Evolutionary conservation across 768 basidiomycete genomes (phyloP).

Genomic region (Cystofilobasidium macerans): DNA sequence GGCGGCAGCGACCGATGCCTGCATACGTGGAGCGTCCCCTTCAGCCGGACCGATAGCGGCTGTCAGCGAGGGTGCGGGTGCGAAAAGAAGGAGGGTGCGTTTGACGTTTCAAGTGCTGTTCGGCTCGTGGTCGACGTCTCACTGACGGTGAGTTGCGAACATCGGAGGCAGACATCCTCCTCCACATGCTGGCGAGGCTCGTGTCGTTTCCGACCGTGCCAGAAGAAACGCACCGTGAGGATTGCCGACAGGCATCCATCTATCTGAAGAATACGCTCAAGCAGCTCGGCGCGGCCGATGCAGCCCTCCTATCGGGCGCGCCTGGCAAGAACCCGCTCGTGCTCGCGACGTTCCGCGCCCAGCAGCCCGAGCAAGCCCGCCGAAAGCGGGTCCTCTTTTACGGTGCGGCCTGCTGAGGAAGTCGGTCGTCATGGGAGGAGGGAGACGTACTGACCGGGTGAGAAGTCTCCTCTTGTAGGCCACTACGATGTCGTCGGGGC

Average conservation of each 20-base stretch:
- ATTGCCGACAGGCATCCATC: slow-evolving; percentile 86
- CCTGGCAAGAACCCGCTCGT: slow-evolving; percentile 70
- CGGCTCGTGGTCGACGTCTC: no score
- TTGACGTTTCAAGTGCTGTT: no score
- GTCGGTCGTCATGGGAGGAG: no score
- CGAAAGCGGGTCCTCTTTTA: slow-evolving; percentile 80
- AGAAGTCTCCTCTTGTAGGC: slow-evolving; percentile 38
- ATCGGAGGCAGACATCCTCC: slow-evolving; percentile 18
- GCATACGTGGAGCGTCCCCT: slow-evolving; percentile 1
- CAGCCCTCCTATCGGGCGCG: slow-evolving; percentile 48
- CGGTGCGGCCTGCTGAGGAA: slow-evolving; percentile 48
- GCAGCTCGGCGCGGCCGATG: slow-evolving; percentile 68
- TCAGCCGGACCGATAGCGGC: not conserved
- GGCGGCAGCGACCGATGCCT: slow-evolving; percentile 78
- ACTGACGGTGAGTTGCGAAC: not conserved
- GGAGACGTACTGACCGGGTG: slow-evolving; percentile 33
- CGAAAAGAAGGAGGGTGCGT: slow-evolving; percentile 46
- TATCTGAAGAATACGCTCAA: slow-evolving; percentile 79
- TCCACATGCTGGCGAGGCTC: slow-evolving; percentile 45
- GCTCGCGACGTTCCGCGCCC: slow-evolving; percentile 58
- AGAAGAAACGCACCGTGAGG: slow-evolving; percentile 50
- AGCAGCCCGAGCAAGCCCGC: slow-evolving; percentile 49
- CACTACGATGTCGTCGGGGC: slow-evolving; percentile 97
- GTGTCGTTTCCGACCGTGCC: slow-evolving; percentile 80
- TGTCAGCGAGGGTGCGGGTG: slow-evolving; percentile 1